Base-by-base conservation (phyloP, 805 yeast genomes). In the Yarrowia alimentaria region DNA sequence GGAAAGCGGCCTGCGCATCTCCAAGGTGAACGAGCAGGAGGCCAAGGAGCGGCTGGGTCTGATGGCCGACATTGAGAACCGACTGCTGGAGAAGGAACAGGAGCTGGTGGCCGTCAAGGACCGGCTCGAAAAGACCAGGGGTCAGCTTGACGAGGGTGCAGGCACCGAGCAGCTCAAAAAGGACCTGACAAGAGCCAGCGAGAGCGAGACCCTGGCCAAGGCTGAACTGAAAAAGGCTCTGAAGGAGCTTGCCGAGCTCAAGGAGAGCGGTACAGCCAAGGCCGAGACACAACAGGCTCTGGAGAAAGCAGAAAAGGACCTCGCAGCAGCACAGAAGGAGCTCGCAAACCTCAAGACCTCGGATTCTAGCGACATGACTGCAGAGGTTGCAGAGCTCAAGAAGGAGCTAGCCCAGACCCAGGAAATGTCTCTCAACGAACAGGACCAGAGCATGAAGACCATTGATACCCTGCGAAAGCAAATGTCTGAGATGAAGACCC, bases 61-160 rank as follows among this genome's bases (percentile, higher is more conserved):
- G 12, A 60, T 67, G 37, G 70, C 70, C 5, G 64, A 64, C 16
- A 60, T 65, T 57, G 68, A 67, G 45, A 67, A 67, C 55, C 53
- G 57, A 37, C 56, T 66, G 6, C 63, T 66, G 8, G 59, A 60
- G 38, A 67, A 63, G 53, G 63, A 60, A 29, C 60, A 59, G 50
- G 60, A 60, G 50, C 49, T 59, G 21, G 19, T 32, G 10, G 61
- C 58, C 12, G 56, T 58, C 12, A 30, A 43, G 19, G 54, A 31
- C 8, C 18, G 52, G 10, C 40, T 59, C 10, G 57, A 51, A n/a
- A 17, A 24, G 7, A 32, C 45, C 14, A 51, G 42, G 31, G 35
- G 53, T 26, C 48, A 29, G 25, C 20, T 42, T 16, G 29, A 28
- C 13, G 35, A 31, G 13, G 25, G 13, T 13, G 34, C 16, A 11